phyloP scores from a whole-genome alignment of 495 filamentous ascomycete species.

The Annulohypoxylon bovei region DNA sequence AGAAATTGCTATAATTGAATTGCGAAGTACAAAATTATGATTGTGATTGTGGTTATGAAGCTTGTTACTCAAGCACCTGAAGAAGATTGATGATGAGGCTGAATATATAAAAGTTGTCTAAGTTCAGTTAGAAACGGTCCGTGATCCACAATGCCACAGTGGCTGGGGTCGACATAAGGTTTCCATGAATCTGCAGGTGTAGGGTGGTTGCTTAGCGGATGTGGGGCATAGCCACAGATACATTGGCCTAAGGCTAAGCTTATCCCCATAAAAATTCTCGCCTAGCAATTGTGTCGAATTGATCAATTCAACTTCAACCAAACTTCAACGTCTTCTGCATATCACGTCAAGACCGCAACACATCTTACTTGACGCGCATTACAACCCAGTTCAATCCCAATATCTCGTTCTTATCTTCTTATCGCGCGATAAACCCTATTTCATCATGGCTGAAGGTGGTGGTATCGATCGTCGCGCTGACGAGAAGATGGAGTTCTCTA shows the following conservation, averaged over 20 bases:
- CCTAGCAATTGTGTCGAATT: slow-evolving; percentile 9
- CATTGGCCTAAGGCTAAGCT: neutral
- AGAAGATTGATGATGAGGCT: slow-evolving; percentile 23
- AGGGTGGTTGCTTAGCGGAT: neutral
- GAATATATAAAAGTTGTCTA: slow-evolving; percentile 23
- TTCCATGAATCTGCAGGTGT: neutral
- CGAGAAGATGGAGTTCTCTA: slow-evolving; percentile 97
- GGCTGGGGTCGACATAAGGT: slow-evolving; percentile 2
- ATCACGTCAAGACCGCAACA: neutral
- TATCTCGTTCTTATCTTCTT: neutral
- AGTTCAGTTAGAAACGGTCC: slow-evolving; percentile 18
- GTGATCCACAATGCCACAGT: slow-evolving; percentile 18
- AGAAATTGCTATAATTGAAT: neutral
- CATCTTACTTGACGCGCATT: neutral
- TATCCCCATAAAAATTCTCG: slow-evolving; percentile 30
- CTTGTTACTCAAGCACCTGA: neutral
- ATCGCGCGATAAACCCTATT: slow-evolving; percentile 6
- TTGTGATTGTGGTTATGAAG: neutral
- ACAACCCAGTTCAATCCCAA: neutral
- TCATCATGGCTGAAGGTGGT: slow-evolving; percentile 81
- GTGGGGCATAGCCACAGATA: neutral
- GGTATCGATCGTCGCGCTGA: slow-evolving; percentile 91
- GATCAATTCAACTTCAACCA: slow-evolving; percentile 18
- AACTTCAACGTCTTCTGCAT: neutral
- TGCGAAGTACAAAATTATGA: neutral